Evolutionary conservation across 805 yeast genomes (phyloP), one percentile per base, ranked within the genome.

Genomic region (Sugiyamaella mastotermitis): DNA sequence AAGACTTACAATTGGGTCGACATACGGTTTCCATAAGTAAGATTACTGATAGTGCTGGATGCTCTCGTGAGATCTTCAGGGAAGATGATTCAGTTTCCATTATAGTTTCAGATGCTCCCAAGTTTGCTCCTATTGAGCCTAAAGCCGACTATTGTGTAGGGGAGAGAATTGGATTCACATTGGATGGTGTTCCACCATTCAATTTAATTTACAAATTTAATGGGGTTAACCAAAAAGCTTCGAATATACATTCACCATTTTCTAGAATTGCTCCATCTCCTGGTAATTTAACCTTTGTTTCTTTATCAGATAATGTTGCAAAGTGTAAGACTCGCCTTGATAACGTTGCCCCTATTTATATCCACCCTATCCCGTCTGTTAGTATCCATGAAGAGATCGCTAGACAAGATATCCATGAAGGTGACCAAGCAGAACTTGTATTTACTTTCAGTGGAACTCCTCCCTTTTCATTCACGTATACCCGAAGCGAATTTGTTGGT

Each of bases 381-480:
- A 87, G 81, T 42, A 78, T 90, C 11, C 24, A 24, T 14, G 83
- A 80, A 51, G 95, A 95, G n/a, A 80, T 76, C 40, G 65, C 74
- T 13, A 74, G 80, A 40, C 88, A 80, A 53, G 90, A 85, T 57
- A 83, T 92, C 30, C 94, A 87, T 52, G 94, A 86, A 56, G 98
- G 97, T 33, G 98, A 92, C 48, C 84, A 83, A 53, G 88, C 94
- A 1, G 95, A 87, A 55, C 77, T 92, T 33, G 72, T 72, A 2
- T 90, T 92, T 62, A 72, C 76, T 15, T 83, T 92, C 52, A 72
- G 74, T 23, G 98, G 98, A 11, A 74, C 78, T 0, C 95, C 97
- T 8, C 99, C 99, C 9, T 92, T 90, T 65, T 66, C 79, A 28
- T 69, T 92, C 47, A 83, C 88, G 1, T 92, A 88, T 55, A 82